phyloP scores from a whole-genome alignment of 1,139 yeast genomes.

The Pichia sp. region DNA sequence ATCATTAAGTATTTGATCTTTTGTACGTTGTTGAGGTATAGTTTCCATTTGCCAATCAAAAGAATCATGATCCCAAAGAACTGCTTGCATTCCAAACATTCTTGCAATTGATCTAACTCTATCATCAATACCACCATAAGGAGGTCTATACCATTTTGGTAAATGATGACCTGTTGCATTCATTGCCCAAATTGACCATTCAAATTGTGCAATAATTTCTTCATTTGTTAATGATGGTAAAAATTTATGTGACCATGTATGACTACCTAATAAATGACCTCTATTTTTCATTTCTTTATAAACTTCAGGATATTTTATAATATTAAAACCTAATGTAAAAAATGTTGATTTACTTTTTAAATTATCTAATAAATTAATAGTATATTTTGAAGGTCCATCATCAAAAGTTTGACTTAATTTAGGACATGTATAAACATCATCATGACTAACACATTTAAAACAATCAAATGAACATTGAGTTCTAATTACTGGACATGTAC shows the following conservation, averaged over 20 bases:
- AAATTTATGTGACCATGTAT: conserved; percentile 89
- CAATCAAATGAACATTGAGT: conserved; percentile 82
- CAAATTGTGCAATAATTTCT: conserved; percentile 77
- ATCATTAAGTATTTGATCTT: conserved; percentile 48
- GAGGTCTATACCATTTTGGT: conserved; percentile 96
- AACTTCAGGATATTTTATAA: conserved; percentile 68
- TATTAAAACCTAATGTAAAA: conserved; percentile 79
- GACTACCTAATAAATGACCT: conserved; percentile 83
- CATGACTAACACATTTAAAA: conserved; percentile 66
- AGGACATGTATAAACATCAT: conserved; percentile 73
- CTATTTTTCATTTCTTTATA: conserved; percentile 48
- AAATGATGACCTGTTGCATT: conserved; percentile 84
- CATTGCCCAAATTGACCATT: conserved; percentile 98
- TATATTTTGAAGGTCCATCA: conserved; percentile 84
- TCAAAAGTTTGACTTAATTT: conserved; percentile 82
- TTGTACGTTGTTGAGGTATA: conserved; percentile 36
- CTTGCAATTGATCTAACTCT: conserved; percentile 73
- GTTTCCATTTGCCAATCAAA: conserved; percentile 79
- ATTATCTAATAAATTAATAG: conserved; percentile 50
- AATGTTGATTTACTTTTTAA: conserved; percentile 61
- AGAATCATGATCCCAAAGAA: conserved; percentile 87
- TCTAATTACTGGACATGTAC: conserved; percentile 49
- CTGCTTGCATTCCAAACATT: conserved; percentile 83
- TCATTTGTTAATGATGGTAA: conserved; percentile 74
- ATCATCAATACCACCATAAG: conserved; percentile 90